These are phyloP conservation scores for Sugiyamaella xylanicola DNA, from an alignment of 1,139 yeast species.

Conservation along the genomic window DNA sequence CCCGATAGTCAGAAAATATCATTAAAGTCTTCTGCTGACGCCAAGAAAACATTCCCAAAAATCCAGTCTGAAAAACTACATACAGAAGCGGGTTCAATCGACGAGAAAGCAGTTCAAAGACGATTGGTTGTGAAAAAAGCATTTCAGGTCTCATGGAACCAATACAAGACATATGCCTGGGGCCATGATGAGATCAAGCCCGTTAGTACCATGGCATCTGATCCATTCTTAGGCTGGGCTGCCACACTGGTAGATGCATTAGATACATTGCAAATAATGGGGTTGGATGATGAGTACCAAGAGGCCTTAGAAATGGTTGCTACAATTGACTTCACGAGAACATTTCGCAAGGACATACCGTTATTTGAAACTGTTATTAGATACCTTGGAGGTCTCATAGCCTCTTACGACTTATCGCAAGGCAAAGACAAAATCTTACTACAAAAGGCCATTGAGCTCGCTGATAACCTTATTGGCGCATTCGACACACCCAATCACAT, in stretches of 20 bases:
- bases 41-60: slow-evolving; percentile 14
- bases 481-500: slow-evolving; percentile 70
- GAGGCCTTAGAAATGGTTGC: slow-evolving; percentile 56
- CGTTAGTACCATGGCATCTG: slow-evolving; percentile 38
- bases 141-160: slow-evolving; percentile 59
- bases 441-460: slow-evolving; percentile 62
- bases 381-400: slow-evolving; percentile 69
- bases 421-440: slow-evolving; percentile 53
- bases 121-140: slow-evolving; percentile 53
- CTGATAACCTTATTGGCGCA: slow-evolving; percentile 66
- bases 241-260: slow-evolving; percentile 64
- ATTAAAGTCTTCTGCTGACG: slow-evolving; percentile 21
- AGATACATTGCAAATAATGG: slow-evolving; percentile 70
- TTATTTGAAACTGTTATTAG: slow-evolving; percentile 74
- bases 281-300: slow-evolving; percentile 54
- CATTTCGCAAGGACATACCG: slow-evolving; percentile 52
- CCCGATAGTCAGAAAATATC: slow-evolving; percentile 11
- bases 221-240: slow-evolving; percentile 54
- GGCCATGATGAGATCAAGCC: slow-evolving; percentile 65
- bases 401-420: slow-evolving; percentile 66
- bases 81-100: slow-evolving; percentile 18
- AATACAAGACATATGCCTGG: slow-evolving; percentile 62
- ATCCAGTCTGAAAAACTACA: slow-evolving; percentile 28
- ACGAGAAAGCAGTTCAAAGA: slow-evolving; percentile 34
- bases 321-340: slow-evolving; percentile 53